Percentiles rank a stretch among this genome's conserved stretches.
Conservation (phyloP, 768 basidiomycete species). For the Suillus spraguei region DNA sequence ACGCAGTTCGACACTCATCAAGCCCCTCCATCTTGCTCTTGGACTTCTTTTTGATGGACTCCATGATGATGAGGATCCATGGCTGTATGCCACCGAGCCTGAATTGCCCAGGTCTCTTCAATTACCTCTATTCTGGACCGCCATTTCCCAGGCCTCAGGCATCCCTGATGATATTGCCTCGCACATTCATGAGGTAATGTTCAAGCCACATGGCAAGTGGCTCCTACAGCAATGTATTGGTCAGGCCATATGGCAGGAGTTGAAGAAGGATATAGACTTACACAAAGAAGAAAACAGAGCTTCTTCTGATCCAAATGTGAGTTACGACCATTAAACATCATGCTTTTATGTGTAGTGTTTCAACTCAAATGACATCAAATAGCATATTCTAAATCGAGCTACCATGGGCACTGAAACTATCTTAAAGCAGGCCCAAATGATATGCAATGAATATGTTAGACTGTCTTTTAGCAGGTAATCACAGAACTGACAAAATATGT, state of each 20-base stretch:
- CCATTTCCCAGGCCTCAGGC: conserved; percentile 9
- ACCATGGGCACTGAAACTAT: background rate
- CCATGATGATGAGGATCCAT: background rate
- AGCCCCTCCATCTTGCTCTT: conserved; percentile 14
- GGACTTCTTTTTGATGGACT: conserved; percentile 13
- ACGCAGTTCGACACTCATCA: background rate
- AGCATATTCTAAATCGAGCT: conserved; percentile 1
- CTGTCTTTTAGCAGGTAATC: background rate
- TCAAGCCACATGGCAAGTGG: background rate
- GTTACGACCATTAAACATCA: background rate
- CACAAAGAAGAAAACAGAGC: background rate
- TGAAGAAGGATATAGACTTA: background rate
- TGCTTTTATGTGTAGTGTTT: background rate
- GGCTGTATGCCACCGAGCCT: background rate
- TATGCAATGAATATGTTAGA: conserved; percentile 6
- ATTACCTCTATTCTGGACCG: conserved; percentile 15
- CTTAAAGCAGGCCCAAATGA: background rate
- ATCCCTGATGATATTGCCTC: conserved; percentile 2
- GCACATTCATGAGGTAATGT: background rate
- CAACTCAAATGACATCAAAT: background rate
- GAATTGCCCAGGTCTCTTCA: conserved; percentile 9
- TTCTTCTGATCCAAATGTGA: conserved; percentile 5
- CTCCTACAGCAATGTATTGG: conserved; percentile 9
- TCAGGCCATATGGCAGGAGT: conserved; percentile 11
- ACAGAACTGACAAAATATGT: background rate